Conservation (phyloP, 1,284 basidiomycete species). For the Puccinia horiana region DNA sequence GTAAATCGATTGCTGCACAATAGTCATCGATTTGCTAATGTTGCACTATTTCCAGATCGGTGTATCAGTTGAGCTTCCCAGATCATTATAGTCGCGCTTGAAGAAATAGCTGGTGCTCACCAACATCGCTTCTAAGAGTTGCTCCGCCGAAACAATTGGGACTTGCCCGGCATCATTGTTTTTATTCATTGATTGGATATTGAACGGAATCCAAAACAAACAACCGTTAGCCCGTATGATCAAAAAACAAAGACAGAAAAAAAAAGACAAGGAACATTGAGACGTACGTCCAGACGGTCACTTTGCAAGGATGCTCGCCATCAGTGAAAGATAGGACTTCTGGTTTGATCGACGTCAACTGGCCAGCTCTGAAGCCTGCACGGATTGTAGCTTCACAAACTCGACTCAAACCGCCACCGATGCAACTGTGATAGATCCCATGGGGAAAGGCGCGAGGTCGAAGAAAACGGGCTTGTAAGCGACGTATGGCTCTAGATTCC, state of each 20-base stretch:
- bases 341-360: neutral
- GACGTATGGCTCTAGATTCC: neutral
- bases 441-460: constrained; percentile 8
- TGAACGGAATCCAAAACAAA: neutral
- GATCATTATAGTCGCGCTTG: neutral
- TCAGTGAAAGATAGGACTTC: constrained; percentile 10
- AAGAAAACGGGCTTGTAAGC: neutral
- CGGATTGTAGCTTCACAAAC: constrained; percentile 11
- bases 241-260: neutral
- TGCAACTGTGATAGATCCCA: constrained; percentile 6
- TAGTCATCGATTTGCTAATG: constrained; percentile 31
- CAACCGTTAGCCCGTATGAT: neutral
- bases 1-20: neutral
- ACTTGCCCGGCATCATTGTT: neutral
- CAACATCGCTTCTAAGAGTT: neutral
- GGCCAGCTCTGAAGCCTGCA: neutral
- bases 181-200: neutral
- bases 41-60: neutral
- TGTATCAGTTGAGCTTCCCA: neutral
- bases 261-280: neutral
- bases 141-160: neutral
- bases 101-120: neutral
- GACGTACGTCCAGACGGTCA: constrained; percentile 8
- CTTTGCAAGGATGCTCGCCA: neutral
- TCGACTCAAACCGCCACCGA: neutral